Percentiles rank a stretch among this genome's conserved stretches.
These are phyloP conservation scores for Brassica carinata DNA, from an alignment of 345 rosid genomes.

Conservation along the genomic window DNA sequence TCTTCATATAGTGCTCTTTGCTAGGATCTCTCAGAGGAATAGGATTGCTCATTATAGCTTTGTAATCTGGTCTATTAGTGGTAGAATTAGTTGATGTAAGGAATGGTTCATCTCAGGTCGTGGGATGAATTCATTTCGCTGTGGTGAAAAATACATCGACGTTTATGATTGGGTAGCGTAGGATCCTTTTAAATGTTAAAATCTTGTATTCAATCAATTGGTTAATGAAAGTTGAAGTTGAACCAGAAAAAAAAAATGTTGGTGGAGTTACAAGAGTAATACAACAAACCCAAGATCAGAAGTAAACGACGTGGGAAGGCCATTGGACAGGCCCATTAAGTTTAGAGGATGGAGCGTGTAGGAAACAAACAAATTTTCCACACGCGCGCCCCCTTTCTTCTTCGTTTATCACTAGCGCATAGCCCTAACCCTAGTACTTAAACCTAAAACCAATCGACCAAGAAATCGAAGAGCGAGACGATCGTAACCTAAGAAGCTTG, in stretches of 20 bases:
- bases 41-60: background rate
- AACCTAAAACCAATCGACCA: background rate
- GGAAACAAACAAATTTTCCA: too few species aligned
- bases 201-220: too few species aligned
- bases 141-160: background rate
- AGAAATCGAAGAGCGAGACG: constrained; percentile 17
- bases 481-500: constrained; percentile 29
- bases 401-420: constrained; percentile 26
- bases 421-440: constrained; percentile 43
- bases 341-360: too few species aligned
- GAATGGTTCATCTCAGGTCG: background rate
- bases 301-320: too few species aligned
- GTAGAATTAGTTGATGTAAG: background rate
- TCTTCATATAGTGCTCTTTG: background rate
- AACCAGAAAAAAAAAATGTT: too few species aligned
- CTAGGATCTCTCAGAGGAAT: background rate
- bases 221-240: too few species aligned
- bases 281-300: too few species aligned
- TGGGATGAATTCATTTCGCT: background rate
- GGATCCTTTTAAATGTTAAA: background rate
- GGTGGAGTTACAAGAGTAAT: too few species aligned
- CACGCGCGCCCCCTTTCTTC: constrained; percentile 40
- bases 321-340: too few species aligned
- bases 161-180: background rate
- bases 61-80: background rate